A percentile compares a stretch with the other conserved stretches of the same genome.
Evolutionary conservation across 78 protist genomes (phyloP).

Genomic region (slime mould (Dictyostelium discoideum)): DNA sequence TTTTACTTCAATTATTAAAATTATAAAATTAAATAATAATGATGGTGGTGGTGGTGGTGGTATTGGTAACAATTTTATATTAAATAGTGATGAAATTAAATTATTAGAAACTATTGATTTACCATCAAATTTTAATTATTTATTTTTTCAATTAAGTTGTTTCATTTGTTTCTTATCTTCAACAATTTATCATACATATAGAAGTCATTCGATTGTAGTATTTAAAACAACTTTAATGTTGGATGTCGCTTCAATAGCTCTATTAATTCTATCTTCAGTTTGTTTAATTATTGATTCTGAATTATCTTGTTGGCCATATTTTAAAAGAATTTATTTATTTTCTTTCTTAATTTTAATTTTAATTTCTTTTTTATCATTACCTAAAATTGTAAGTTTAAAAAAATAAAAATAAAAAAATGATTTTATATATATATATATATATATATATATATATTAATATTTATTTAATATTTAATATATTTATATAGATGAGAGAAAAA

Average conservation of each 20-base stretch:
- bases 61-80: background rate
- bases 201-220: slow-evolving; percentile 26
- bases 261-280: slow-evolving; percentile 39
- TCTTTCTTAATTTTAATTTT: slow-evolving; percentile 35
- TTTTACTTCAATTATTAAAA: background rate
- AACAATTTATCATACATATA: slow-evolving; percentile 16
- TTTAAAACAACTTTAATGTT: slow-evolving; percentile 49
- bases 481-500: slow-evolving; percentile 59
- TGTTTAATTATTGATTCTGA: slow-evolving; percentile 29
- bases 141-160: slow-evolving; percentile 20
- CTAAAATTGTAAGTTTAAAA: slow-evolving; percentile 24
- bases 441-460: no score
- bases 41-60: no score
- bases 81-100: background rate
- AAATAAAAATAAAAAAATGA: no score
- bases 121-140: background rate
- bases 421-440: no score
- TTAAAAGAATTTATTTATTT: background rate
- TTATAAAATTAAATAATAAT: no score
- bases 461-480: background rate
- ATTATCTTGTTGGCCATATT: slow-evolving; percentile 25
- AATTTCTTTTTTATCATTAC: slow-evolving; percentile 27
- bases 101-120: background rate
- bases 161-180: slow-evolving; percentile 4
- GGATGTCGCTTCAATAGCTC: slow-evolving; percentile 30